Evolutionary conservation across 176 grass and related monocot genomes (phyloP), one percentile per base, ranked within the genome.

Genomic region (Pontederia crassipes): DNA sequence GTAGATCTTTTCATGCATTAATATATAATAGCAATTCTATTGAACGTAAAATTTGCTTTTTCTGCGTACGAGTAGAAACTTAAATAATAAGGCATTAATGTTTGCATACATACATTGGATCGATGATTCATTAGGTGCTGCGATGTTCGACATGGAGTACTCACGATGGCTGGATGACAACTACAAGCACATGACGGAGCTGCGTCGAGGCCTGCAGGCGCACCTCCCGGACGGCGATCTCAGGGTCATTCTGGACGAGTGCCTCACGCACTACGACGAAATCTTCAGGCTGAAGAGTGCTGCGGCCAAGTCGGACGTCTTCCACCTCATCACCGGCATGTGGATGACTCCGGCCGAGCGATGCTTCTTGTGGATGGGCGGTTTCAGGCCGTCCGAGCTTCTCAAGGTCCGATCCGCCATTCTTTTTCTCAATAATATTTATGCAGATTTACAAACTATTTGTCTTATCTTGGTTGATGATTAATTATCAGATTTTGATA

Each of bases 131-230:
- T 24, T 67, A 90, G 87, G 88, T 63, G 88, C 79, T 20, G 73
- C 83, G 52, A 76, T 92, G 82, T 98, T 98, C 61, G 82, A 98
- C 52, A 81, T 89, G 79, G 87, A 89, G 71, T 85, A 92, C 62
- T 67, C 67, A 54, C 74, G 82, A 76, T 98, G 93, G 93, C 78
- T 78, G 57, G 87, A 98, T 64, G 93, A 88, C 81, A 84, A 98
- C 67, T 78, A 85, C 64, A 70, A 82, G 6, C 67, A 88, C 18
- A 92, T 83, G 84, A 86, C 83, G 65, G 84, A 98, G 67, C 88
- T 98, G 28, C 76, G 87, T 65, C 75, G 65, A 20, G 93, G 84
- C 67, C 71, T 98, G 70, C 87, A 98, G 58, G 82, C 91, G 70
- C 87, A 92, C 17, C 69, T 89, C 63, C 74, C 79, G 57, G 87